Percentiles rank a stretch among this genome's conserved stretches.
phyloP scores from a whole-genome alignment of 768 basidiomycete genomes.

The Xerocomus potaroensis region DNA sequence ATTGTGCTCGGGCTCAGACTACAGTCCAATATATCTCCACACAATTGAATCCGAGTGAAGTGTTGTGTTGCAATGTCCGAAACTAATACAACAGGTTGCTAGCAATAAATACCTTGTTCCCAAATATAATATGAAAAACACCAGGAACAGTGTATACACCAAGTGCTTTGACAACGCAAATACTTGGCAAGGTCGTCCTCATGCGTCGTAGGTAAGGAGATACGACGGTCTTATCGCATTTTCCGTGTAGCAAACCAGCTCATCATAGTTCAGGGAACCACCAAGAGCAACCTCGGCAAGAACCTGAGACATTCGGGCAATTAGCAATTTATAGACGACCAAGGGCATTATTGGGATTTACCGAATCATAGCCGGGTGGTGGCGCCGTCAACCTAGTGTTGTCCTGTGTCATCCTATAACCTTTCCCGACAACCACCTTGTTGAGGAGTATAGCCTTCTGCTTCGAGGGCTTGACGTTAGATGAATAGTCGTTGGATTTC shows the following conservation, averaged over 20 bases:
- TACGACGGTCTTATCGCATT: conserved; percentile 71
- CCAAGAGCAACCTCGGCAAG: conserved; percentile 56
- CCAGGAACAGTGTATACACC: conserved; percentile 4
- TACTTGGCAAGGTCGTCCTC: neutral
- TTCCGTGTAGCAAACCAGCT: conserved; percentile 65
- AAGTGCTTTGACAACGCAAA: neutral
- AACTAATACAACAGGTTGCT: too few species aligned
- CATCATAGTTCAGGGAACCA: conserved; percentile 65
- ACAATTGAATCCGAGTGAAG: neutral
- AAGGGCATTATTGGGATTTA: conserved; percentile 28
- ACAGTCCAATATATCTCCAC: too few species aligned
- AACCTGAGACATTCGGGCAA: conserved; percentile 38
- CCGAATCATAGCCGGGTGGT: conserved; percentile 64
- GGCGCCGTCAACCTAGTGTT: conserved; percentile 51
- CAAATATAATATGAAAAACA: neutral
- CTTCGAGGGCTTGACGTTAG: conserved; percentile 49
- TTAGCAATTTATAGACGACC: neutral
- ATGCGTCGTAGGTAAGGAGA: conserved; percentile 62
- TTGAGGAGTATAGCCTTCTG: conserved; percentile 68
- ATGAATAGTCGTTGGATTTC: conserved; percentile 73
- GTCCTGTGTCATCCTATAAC: conserved; percentile 60
- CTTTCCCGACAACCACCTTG: conserved; percentile 69
- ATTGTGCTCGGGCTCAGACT: too few species aligned
- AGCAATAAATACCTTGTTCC: conserved; percentile 8
- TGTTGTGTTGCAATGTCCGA: neutral